Evolutionary conservation across 768 basidiomycete genomes (phyloP), one percentile per base, ranked within the genome.

Genomic region (Tephrocybe rancida): DNA sequence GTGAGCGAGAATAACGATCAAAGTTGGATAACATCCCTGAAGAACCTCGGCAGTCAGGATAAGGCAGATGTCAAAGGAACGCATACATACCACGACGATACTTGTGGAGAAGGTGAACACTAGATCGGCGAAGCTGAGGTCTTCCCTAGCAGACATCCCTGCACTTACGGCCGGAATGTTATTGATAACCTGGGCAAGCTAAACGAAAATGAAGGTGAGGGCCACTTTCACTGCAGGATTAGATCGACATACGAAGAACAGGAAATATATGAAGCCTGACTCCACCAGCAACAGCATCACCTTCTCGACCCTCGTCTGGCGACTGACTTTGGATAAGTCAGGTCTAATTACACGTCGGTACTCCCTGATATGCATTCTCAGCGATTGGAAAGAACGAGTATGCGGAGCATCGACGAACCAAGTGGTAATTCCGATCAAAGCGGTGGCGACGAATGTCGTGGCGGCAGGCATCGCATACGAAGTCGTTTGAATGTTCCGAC

Each of bases 401-500:
- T n/a, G 13, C 25, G 18, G 18, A n/a, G 30, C 30, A 32, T 6
- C 10, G 6, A 27, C 42, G 29, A 3, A 56, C 55, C 55, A 56
- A 19, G 55, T 43, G 5, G 55, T 41, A 43, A 32, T 21, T 19
- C 54, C 49, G 2, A 56, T 51, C 29, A 48, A 35, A 13, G 30
- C 19, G 11, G 55, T 56, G 13, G 50, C 55, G 14, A 42, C 32
- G 21, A 50, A 50, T 13, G 50, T 56, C 7, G 50, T 56, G 19
- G 44, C 49, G 13, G 55, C 54, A 18, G 54, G 48, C 54, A 55
- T 50, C 3, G 48, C 48, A 42, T 55, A 55, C 8, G 49, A 55
- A 14, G 54, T 22, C 13, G 44, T 55, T 19, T 55, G 54, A 10
- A 55, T 55, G 41, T 46, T 46, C 11, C 48, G 42, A 30, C 54